phyloP scores from a whole-genome alignment of 2,329 filamentous ascomycete genomes.

The Aspergillus novofumigatus region DNA sequence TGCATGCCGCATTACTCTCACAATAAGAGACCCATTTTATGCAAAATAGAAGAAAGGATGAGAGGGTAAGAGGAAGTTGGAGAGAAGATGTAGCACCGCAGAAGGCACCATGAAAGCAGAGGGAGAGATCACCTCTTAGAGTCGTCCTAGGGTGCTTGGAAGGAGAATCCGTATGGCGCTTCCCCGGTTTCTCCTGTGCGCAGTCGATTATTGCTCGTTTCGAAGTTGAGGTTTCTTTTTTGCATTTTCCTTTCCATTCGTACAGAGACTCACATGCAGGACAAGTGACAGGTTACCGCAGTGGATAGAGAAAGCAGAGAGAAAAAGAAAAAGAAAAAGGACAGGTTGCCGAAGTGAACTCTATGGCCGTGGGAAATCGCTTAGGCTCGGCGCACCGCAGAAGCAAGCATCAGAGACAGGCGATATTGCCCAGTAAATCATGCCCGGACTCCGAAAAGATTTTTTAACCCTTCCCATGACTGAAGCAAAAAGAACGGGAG shows the following conservation, averaged over 20 bases:
- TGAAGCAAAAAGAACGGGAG: slow-evolving; percentile 18
- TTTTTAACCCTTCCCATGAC: slow-evolving; percentile 28
- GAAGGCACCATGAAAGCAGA: background rate
- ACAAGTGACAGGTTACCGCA: slow-evolving; percentile 17
- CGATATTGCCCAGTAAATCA: slow-evolving; percentile 32
- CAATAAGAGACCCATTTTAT: slow-evolving; percentile 13
- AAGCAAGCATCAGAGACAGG: slow-evolving; percentile 26
- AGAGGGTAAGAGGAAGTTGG: background rate
- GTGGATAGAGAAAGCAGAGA: slow-evolving; percentile 10
- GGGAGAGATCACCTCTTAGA: background rate
- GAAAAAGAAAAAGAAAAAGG: slow-evolving; percentile 11
- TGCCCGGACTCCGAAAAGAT: slow-evolving; percentile 34
- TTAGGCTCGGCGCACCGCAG: slow-evolving; percentile 25
- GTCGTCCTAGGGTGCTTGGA: background rate
- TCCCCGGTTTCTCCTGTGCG: slow-evolving; percentile 17
- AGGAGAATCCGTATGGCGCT: background rate
- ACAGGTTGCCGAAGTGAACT: slow-evolving; percentile 20
- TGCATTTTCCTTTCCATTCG: slow-evolving; percentile 19
- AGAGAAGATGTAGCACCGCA: background rate
- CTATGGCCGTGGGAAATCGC: slow-evolving; percentile 32
- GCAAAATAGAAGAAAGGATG: slow-evolving; percentile 13
- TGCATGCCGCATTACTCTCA: slow-evolving; percentile 18
- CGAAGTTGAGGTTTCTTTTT: background rate
- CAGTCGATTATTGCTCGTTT: background rate
- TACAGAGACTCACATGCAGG: slow-evolving; percentile 23